Conservation (phyloP, 2,329 filamentous ascomycete genomes). For the Raffaelea deltoideospora region DNA sequence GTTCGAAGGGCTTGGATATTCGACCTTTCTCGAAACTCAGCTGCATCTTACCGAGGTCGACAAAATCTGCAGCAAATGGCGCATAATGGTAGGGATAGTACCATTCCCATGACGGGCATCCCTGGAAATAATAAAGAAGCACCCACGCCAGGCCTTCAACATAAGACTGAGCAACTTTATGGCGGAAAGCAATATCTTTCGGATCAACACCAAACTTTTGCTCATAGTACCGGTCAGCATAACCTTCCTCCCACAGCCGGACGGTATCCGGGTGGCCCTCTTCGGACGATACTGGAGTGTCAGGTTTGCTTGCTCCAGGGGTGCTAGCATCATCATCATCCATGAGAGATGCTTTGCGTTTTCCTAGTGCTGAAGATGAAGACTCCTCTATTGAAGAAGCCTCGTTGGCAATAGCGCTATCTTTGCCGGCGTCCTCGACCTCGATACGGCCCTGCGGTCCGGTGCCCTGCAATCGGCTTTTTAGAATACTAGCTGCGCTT, state of each 20-base stretch:
- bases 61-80: slow-evolving; percentile 91
- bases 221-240: slow-evolving; percentile 90
- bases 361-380: slow-evolving; percentile 23
- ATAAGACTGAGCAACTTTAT: slow-evolving; percentile 79
- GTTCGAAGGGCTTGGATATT: slow-evolving; percentile 85
- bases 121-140: slow-evolving; percentile 91
- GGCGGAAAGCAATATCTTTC: slow-evolving; percentile 70
- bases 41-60: slow-evolving; percentile 62
- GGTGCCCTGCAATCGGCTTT: slow-evolving; percentile 54
- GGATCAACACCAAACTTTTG: slow-evolving; percentile 85
- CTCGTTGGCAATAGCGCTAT: not conserved
- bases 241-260: slow-evolving; percentile 86
- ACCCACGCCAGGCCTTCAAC: slow-evolving; percentile 94
- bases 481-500: slow-evolving; percentile 79
- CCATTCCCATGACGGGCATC: slow-evolving; percentile 97
- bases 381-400: slow-evolving; percentile 5
- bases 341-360: slow-evolving; percentile 62
- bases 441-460: slow-evolving; percentile 5
- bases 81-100: slow-evolving; percentile 98
- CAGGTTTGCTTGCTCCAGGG: slow-evolving; percentile 35
- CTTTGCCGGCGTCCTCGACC: not conserved
- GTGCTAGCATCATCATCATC: slow-evolving; percentile 46
- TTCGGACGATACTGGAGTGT: slow-evolving; percentile 31
- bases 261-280: slow-evolving; percentile 66
- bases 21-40: slow-evolving; percentile 71